Percentiles rank a stretch among this genome's conserved stretches.
phyloP scores from a whole-genome alignment of 1,284 basidiomycete genomes.

The Sphaerobolus stellatus region DNA sequence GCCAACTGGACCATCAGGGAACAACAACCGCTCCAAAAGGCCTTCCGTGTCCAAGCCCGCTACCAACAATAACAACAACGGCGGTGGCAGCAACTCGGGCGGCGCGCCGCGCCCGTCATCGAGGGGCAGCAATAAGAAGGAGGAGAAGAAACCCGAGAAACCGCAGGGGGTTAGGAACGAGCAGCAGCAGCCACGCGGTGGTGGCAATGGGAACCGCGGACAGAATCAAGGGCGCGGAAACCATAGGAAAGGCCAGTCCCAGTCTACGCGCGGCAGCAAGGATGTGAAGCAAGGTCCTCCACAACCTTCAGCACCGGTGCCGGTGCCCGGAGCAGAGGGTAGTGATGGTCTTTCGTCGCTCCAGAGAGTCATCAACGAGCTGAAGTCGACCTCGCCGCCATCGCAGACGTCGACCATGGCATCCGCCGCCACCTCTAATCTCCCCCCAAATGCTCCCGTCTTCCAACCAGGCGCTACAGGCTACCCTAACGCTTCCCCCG shows the following conservation, averaged over 20 bases:
- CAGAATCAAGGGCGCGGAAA: slow-evolving; percentile 12
- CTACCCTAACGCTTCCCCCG: slow-evolving; percentile 42
- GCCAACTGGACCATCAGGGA: slow-evolving; percentile 45
- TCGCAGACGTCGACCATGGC: slow-evolving; percentile 42
- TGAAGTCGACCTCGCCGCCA: slow-evolving; percentile 70
- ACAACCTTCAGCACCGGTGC: slow-evolving; percentile 42
- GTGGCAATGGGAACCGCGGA: slow-evolving; percentile 13
- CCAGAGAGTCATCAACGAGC: slow-evolving; percentile 79
- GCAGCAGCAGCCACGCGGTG: not conserved
- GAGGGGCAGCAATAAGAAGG: slow-evolving; percentile 62
- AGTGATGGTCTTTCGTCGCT: slow-evolving; percentile 76
- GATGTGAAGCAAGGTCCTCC: slow-evolving; percentile 31
- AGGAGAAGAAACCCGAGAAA: slow-evolving; percentile 42
- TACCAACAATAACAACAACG: slow-evolving; percentile 33
- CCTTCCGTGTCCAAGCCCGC: slow-evolving; percentile 53
- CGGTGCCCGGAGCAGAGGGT: slow-evolving; percentile 50
- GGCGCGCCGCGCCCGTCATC: slow-evolving; percentile 58
- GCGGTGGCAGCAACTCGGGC: slow-evolving; percentile 33
- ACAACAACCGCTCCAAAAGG: slow-evolving; percentile 46
- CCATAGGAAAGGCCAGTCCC: slow-evolving; percentile 13
- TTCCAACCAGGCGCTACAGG: slow-evolving; percentile 66
- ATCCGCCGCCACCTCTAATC: slow-evolving; percentile 44
- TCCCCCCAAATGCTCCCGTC: slow-evolving; percentile 63
- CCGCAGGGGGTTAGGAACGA: slow-evolving; percentile 13
- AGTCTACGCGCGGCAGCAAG: slow-evolving; percentile 12